These are phyloP conservation scores for Saitozyma podzolica DNA, from an alignment of 768 basidiomycete species.

Conservation along the genomic window DNA sequence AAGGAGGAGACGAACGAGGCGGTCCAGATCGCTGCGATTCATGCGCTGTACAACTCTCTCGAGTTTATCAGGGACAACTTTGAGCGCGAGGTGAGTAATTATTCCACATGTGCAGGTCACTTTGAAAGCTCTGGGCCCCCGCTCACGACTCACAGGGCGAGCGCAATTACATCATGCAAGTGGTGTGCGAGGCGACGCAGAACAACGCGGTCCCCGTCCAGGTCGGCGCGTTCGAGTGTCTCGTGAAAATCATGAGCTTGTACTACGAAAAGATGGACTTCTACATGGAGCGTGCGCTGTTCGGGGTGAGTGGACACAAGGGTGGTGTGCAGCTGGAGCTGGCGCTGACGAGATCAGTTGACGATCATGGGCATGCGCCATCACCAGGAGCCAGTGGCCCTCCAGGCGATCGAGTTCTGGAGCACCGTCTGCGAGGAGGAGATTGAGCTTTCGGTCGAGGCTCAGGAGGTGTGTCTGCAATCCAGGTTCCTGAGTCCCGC, in stretches of 20 bases:
- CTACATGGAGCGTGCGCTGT: conserved; percentile 99
- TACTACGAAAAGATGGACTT: conserved; percentile 99
- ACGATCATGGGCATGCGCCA: conserved; percentile 98
- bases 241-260: conserved; percentile 93
- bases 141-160: conserved; percentile 68
- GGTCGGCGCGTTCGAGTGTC: conserved; percentile 92
- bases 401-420: conserved; percentile 99
- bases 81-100: conserved; percentile 76
- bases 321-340: not conserved
- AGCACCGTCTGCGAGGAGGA: conserved; percentile 98
- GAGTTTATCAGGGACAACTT: conserved; percentile 98
- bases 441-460: conserved; percentile 84
- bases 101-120: conserved; percentile 17
- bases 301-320: conserved; percentile 68
- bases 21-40: conserved; percentile 89
- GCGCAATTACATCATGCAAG: conserved; percentile 99
- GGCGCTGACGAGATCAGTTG: conserved; percentile 59
- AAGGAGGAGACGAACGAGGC: conserved; percentile 90
- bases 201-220: conserved; percentile 75
- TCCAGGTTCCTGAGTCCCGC: not conserved
- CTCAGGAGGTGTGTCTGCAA: conserved; percentile 69
- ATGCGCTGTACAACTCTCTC: conserved; percentile 88
- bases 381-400: conserved; percentile 80
- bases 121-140: not conserved
- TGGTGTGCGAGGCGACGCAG: conserved; percentile 97